Evolutionary conservation across 441 rosid genomes (phyloP).

Genomic region (Gossypium davidsonii): DNA sequence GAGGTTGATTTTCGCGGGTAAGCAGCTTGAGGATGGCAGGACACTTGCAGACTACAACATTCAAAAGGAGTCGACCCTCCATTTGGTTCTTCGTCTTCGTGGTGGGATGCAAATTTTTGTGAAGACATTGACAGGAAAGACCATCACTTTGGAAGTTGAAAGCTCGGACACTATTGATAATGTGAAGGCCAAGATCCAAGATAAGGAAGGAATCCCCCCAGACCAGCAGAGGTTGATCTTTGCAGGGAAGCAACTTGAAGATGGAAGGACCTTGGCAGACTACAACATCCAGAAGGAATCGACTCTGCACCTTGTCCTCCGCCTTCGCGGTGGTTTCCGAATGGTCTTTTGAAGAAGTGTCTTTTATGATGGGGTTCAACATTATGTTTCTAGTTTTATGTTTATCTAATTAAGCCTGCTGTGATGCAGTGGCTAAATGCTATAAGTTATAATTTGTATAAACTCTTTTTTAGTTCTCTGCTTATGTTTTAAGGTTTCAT

Average conservation of each 20-base stretch:
- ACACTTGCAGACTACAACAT: constrained; percentile 7
- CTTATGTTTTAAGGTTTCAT: background rate
- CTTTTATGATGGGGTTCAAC: background rate
- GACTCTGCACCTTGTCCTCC: constrained; percentile 7
- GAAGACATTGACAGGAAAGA: constrained; percentile 1
- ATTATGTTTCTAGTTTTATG: background rate
- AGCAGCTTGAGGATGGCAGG: constrained; percentile 11
- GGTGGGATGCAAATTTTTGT: constrained; percentile 10
- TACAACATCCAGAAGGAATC: constrained; percentile 11
- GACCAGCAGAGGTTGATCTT: constrained; percentile 10
- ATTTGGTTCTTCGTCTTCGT: background rate
- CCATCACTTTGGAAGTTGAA: constrained; percentile 1
- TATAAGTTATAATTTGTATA: background rate
- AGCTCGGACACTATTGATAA: background rate
- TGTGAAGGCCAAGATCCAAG: constrained; percentile 9
- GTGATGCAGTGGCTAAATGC: background rate
- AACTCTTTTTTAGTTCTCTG: background rate
- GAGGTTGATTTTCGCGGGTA: background rate
- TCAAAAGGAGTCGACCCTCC: background rate
- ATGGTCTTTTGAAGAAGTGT: background rate
- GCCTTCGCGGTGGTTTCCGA: constrained; percentile 10
- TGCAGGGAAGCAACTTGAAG: constrained; percentile 12
- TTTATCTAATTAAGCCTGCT: background rate
- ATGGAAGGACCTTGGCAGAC: constrained; percentile 9
- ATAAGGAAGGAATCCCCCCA: constrained; percentile 5